These are phyloP conservation scores for Stephania yunnanensis DNA, from an alignment of 164 flowering plant genomes.

Conservation along the genomic window DNA sequence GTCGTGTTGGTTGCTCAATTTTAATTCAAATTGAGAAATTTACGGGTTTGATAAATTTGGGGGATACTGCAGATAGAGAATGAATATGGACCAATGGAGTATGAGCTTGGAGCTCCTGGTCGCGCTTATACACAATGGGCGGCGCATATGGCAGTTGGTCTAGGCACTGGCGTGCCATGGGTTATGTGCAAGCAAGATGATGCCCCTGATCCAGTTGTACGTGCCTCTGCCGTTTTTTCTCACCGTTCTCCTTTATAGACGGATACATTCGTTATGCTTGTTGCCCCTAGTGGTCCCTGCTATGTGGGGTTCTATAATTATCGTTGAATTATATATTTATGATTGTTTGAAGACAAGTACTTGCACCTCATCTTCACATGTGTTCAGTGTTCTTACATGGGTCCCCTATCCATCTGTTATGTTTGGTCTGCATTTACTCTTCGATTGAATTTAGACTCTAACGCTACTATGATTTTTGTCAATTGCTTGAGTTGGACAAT, in stretches of 20 bases:
- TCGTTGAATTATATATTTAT: neutral
- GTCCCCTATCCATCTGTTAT: neutral
- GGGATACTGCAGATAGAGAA: conserved; percentile 50
- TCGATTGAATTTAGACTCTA: neutral
- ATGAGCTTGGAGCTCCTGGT: conserved; percentile 74
- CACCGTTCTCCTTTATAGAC: neutral
- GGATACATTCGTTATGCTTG: neutral
- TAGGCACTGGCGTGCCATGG: conserved; percentile 95
- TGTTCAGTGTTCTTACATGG: neutral
- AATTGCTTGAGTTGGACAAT: neutral
- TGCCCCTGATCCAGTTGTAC: conserved; percentile 84
- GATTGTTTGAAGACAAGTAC: neutral
- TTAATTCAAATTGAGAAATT: neutral
- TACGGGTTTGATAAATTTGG: neutral
- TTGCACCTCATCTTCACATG: neutral
- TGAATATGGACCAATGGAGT: conserved; percentile 77
- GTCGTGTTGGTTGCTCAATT: neutral
- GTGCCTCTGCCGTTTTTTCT: conserved; percentile 3
- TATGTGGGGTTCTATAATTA: neutral
- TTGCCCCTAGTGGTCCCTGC: neutral
- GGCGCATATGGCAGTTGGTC: conserved; percentile 74
- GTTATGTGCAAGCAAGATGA: conserved; percentile 96
- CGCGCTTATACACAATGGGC: conserved; percentile 73
- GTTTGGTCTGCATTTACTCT: neutral
- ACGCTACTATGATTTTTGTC: neutral